Base-by-base conservation (phyloP, 257 asterid species). In the Knoxia roxburghii region DNA sequence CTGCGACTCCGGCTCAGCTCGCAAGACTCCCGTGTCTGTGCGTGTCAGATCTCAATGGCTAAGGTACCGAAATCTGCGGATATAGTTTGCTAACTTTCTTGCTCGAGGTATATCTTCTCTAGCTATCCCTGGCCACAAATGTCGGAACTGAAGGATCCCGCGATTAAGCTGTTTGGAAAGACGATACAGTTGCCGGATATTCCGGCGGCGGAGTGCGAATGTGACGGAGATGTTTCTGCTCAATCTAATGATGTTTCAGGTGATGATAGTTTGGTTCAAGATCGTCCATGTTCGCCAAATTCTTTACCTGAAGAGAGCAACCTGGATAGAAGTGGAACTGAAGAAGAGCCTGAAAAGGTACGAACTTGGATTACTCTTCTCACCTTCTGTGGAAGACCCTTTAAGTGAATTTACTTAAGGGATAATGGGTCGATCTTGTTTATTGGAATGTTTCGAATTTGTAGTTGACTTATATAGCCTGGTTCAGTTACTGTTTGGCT, bases 141-240 rank as follows among this genome's bases (percentile, higher is more conserved):
- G 99, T 82, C 88, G 53, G 95, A 83, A 64, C 77, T 70, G 4
- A 87, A 83, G 71, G 98, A 93, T 79, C 96, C 96, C 6, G 91
- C 77, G 74, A 86, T 93, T 52, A 93, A 88, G 80, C 95, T 93
- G 69, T 93, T 93, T 75, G 99, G 99, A 23, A 77, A 78, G 69
- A 93, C 95, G 32, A 93, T 93, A 71, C 84, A 78, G 59, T 76
- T 89, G 70, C 87, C 86, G 73, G 89, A 84, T 27, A 62, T 43
- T 2, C 61, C 69, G 70, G 76, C 61, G 68, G 53, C 20, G 60
- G 70, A 27, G 20, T 60, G 71, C 46, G 75, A 63, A 33, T 27
- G 67, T 29, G 76, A 69, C 35, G 84, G 70, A 33, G 62, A 60
- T 71, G 65, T 49, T 45, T 60, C 84, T 7, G 74, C 71, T 65